phyloP scores from a whole-genome alignment of 2,329 filamentous ascomycete genomes.

The Sclerotinia spermophila region DNA sequence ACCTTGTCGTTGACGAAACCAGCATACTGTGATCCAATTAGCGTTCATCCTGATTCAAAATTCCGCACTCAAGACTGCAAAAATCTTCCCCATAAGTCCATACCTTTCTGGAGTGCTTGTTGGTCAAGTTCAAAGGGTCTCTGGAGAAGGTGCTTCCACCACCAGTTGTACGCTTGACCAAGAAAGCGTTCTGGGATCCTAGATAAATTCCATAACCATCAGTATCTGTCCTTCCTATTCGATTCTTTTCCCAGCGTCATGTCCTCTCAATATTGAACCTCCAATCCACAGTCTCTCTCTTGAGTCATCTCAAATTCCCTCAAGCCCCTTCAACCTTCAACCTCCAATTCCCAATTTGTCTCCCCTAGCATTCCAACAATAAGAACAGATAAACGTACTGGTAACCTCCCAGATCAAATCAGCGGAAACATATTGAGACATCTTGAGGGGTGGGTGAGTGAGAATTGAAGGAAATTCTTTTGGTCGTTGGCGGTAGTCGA shows the following conservation, averaged over 20 bases:
- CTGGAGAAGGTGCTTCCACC: constrained; percentile 88
- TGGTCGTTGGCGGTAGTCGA: constrained; percentile 12
- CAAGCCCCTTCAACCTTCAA: not conserved
- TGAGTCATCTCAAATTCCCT: not conserved
- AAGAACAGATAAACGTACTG: constrained; percentile 61
- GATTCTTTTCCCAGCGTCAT: not conserved
- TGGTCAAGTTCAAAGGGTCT: constrained; percentile 89
- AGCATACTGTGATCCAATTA: constrained; percentile 61
- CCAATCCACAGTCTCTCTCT: constrained; percentile 2
- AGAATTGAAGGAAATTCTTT: constrained; percentile 10
- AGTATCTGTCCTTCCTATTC: not conserved
- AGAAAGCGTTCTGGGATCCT: constrained; percentile 87
- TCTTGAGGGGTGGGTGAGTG: constrained; percentile 26
- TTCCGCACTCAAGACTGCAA: not conserved
- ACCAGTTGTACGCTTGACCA: constrained; percentile 80
- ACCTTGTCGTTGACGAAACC: constrained; percentile 95
- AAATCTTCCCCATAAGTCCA: constrained; percentile 25
- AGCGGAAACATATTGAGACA: constrained; percentile 69
- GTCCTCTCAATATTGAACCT: not conserved
- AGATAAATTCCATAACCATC: constrained; percentile 24
- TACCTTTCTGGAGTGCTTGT: constrained; percentile 91
- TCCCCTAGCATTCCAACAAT: constrained; percentile 6
- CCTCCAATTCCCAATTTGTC: not conserved
- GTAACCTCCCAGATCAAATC: constrained; percentile 94
- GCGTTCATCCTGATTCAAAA: not conserved